phyloP scores from a whole-genome alignment of 2,329 filamentous ascomycete genomes.

The Pyrenochaeta sp. region DNA sequence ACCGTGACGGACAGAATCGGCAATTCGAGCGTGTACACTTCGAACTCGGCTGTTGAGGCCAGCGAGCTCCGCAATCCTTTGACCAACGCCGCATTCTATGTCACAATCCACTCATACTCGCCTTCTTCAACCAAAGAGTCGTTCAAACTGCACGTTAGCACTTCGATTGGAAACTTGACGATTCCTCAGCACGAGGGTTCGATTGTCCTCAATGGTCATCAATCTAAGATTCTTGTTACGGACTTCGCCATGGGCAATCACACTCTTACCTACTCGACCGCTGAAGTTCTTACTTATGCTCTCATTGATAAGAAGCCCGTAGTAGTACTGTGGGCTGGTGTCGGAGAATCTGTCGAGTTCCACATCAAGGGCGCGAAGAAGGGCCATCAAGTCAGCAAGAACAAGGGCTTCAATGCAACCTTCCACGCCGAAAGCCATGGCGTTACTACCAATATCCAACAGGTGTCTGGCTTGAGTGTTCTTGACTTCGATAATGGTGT shows the following conservation, averaged over 20 bases:
- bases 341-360: constrained; percentile 52
- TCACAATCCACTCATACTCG: constrained; percentile 63
- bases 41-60: constrained; percentile 60
- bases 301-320: constrained; percentile 46
- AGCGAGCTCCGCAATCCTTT: constrained; percentile 67
- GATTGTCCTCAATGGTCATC: constrained; percentile 65
- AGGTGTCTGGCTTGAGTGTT: constrained; percentile 42
- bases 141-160: constrained; percentile 64
- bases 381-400: constrained; percentile 49
- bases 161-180: constrained; percentile 62
- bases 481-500: constrained; percentile 48
- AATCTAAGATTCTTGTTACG: constrained; percentile 68
- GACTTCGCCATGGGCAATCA: constrained; percentile 64
- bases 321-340: constrained; percentile 50
- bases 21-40: constrained; percentile 60
- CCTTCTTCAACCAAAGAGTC: constrained; percentile 59
- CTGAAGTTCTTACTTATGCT: constrained; percentile 59
- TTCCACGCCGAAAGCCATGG: constrained; percentile 52
- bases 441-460: constrained; percentile 40
- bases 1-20: constrained; percentile 61
- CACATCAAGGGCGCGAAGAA: constrained; percentile 46
- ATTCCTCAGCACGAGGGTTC: constrained; percentile 60
- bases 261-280: constrained; percentile 62
- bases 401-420: constrained; percentile 52
- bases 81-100: constrained; percentile 66